A percentile compares a stretch with the other conserved stretches of the same genome.
Evolutionary conservation across 2,329 filamentous ascomycete species (phyloP).

Genomic region (Fusarium mundagurra): DNA sequence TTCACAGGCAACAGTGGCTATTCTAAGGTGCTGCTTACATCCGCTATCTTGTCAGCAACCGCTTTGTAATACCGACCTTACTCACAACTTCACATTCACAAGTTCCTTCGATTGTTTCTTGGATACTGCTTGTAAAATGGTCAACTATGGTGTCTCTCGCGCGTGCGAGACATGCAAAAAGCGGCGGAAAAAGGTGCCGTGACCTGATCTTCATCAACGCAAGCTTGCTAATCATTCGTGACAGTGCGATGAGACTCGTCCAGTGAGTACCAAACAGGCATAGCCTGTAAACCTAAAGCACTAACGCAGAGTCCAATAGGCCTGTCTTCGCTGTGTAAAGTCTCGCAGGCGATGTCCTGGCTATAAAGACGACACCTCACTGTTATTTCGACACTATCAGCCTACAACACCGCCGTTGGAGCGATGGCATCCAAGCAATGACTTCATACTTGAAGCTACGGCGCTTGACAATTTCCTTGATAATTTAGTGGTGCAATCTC

Average conservation of each 20-base stretch:
- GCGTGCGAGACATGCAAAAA: slow-evolving; percentile 10
- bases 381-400: slow-evolving; percentile 5
- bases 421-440: not conserved
- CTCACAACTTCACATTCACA: not conserved
- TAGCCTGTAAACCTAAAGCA: not conserved
- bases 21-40: not conserved
- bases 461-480: slow-evolving; percentile 1
- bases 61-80: not conserved
- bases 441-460: not conserved
- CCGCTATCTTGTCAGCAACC: not conserved
- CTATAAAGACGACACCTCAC: not conserved
- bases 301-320: not conserved
- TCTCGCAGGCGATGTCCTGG: not conserved
- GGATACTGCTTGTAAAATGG: not conserved
- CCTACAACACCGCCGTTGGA: not conserved
- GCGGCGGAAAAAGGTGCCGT: slow-evolving; percentile 8
- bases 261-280: not conserved
- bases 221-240: not conserved
- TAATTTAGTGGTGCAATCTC: not conserved
- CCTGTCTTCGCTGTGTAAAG: slow-evolving; percentile 6
- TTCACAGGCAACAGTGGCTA: not conserved
- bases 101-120: rapidly evolving
- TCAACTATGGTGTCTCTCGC: slow-evolving; percentile 7
- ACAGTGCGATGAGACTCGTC: slow-evolving; percentile 18
- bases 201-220: not conserved